A percentile compares a stretch with the other conserved stretches of the same genome.
Evolutionary conservation across 306 rosid species (phyloP).

Genomic region (Vigna nakashimae): DNA sequence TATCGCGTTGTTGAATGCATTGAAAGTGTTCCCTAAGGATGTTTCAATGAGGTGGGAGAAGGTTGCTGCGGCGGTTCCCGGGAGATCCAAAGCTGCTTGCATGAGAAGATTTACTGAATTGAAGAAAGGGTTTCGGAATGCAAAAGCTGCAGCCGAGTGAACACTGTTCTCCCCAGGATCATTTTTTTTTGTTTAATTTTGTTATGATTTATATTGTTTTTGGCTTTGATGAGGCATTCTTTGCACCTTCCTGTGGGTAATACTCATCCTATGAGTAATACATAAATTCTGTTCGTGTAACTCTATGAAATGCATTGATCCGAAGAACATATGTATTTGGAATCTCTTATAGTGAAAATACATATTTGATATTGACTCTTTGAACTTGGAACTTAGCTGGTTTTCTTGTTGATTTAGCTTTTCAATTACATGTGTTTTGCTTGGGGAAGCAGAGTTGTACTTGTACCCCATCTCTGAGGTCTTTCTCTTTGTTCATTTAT

Average conservation of each 20-base stretch:
- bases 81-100: conserved; percentile 87
- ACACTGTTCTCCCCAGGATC: neutral
- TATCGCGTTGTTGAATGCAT: conserved; percentile 82
- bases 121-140: conserved; percentile 79
- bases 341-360: neutral
- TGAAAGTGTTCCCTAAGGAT: conserved; percentile 89
- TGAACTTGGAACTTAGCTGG: neutral
- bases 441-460: neutral
- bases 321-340: conserved; percentile 8
- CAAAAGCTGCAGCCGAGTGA: conserved; percentile 61
- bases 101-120: conserved; percentile 78
- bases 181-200: conserved; percentile 11
- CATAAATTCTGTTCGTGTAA: neutral
- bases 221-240: conserved; percentile 9
- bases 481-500: neutral
- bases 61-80: conserved; percentile 86
- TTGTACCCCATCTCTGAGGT: neutral
- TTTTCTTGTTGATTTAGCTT: conserved; percentile 15
- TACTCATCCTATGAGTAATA: neutral
- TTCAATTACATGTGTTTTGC: neutral
- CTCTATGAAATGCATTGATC: conserved; percentile 24
- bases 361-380: neutral
- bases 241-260: neutral
- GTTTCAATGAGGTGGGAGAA: conserved; percentile 96
- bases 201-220: conserved; percentile 6